A percentile compares a stretch with the other conserved stretches of the same genome.
Evolutionary conservation across 2,329 filamentous ascomycete genomes (phyloP).

Genomic region (Botrytis deweyae): DNA sequence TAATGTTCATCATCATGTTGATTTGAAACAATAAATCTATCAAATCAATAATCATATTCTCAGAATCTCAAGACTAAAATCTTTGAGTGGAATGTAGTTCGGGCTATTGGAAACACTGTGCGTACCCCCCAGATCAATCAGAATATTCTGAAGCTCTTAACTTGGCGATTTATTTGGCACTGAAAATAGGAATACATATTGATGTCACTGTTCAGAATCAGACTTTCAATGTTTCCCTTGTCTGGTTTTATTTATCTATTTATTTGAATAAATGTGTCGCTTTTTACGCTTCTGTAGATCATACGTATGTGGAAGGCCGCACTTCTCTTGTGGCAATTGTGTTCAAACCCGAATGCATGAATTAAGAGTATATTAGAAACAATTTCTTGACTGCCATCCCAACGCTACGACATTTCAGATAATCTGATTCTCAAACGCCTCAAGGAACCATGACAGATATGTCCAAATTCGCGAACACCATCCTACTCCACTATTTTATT

Average conservation of each 20-base stretch:
- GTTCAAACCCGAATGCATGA: slow-evolving; percentile 16
- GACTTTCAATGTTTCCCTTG: not conserved
- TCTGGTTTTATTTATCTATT: not conserved
- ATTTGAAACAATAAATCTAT: not conserved
- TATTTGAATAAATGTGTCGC: not conserved
- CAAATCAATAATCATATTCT: not conserved
- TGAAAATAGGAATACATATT: not conserved
- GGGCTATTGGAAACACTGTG: not conserved
- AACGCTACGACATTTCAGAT: slow-evolving; percentile 7
- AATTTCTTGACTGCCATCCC: not conserved
- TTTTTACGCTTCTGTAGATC: not conserved
- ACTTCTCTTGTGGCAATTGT: not conserved
- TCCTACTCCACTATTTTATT: not conserved
- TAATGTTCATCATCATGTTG: not conserved
- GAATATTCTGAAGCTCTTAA: not conserved
- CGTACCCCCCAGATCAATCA: not conserved
- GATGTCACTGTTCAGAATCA: not conserved
- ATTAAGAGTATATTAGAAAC: slow-evolving; percentile 8
- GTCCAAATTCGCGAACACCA: not conserved
- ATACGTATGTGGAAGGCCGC: not conserved
- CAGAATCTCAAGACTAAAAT: not conserved
- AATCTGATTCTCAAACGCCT: not conserved
- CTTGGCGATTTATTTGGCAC: not conserved
- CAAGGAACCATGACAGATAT: not conserved
- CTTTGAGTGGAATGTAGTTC: not conserved